Evolutionary conservation across 805 yeast species (phyloP), one percentile per base, ranked within the genome.

Genomic region (Suhomyces tanzawaensis): DNA sequence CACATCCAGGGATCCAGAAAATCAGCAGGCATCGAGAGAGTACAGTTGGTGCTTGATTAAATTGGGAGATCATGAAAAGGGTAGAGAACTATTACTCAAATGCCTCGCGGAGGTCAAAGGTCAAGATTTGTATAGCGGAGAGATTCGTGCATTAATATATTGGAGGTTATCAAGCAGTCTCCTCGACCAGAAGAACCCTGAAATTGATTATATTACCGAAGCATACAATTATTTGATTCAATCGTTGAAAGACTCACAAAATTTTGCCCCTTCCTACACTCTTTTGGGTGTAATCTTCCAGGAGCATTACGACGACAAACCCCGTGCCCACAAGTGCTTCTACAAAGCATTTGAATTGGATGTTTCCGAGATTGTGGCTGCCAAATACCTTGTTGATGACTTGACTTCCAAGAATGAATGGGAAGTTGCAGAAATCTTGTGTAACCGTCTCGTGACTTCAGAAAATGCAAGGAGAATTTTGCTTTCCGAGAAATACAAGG

Each of bases 321-420:
- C 65, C 0, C 74, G 93, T 33, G 95, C 97, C 0, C 80, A 81
- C 37, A 88, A 87, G 55, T 89, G 96, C 58, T 91, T 82, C 57
- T 79, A 82, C 56, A 86, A 82, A 52, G 96, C 98, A 0, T 85
- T 91, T 55, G 97, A 91, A 52, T 62, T 91, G 21, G 93, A 89
- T 58, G 74, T 82, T 0, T 76, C 82, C 11, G 95, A 93, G 53
- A 62, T 84, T 7, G 64, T 60, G 1, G 86, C 99, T 1, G 95
- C 95, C 0, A 72, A 74, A 48, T 76, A 77, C 42, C 70, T 93
- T 40, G 86, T 87, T 4, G 72, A 74, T 18, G 81, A 79, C n/a
- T 81, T 88, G 49, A 72, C 95, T 2, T 63, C 66, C 3, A 65
- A 69, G 12, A 66, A 74, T 29, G 93, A 90, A 45, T 93, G 99